phyloP scores from a whole-genome alignment of 306 rosid genomes.

The Oxytropis ochrocephala region DNA sequence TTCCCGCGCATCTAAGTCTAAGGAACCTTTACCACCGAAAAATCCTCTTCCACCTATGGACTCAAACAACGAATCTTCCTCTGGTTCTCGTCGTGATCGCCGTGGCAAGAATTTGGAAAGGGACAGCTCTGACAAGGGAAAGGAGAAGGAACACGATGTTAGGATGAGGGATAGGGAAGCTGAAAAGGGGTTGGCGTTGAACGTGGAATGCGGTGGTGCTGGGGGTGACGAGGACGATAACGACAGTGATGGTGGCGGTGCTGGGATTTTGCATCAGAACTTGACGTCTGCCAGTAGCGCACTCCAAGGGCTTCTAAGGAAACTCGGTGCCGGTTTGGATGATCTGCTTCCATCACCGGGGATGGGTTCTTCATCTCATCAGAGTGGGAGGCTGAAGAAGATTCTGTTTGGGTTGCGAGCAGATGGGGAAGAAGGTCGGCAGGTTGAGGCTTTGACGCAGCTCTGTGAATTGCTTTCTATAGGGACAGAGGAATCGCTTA shows the following conservation, averaged over 20 bases:
- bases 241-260: conserved; percentile 89
- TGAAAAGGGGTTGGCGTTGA: conserved; percentile 52
- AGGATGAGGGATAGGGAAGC: conserved; percentile 71
- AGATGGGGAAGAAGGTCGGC: conserved; percentile 91
- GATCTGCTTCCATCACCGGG: conserved; percentile 82
- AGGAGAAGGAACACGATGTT: conserved; percentile 75
- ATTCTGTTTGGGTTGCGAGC: conserved; percentile 80
- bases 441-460: conserved; percentile 95
- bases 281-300: conserved; percentile 94
- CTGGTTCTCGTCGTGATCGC: conserved; percentile 79
- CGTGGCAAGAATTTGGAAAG: conserved; percentile 60
- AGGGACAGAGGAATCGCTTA: conserved; percentile 92
- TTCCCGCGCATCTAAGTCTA: conserved; percentile 51
- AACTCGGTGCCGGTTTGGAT: conserved; percentile 95
- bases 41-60: conserved; percentile 52
- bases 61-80: conserved; percentile 71
- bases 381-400: conserved; percentile 88
- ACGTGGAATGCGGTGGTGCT: conserved; percentile 45
- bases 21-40: conserved; percentile 34
- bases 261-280: conserved; percentile 68
- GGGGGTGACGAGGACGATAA: conserved; percentile 76
- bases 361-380: conserved; percentile 79
- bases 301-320: conserved; percentile 89
- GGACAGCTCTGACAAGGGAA: conserved; percentile 71
- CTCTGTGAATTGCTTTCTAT: conserved; percentile 95